Evolutionary conservation across 2,329 filamentous ascomycete species (phyloP), one percentile per base, ranked within the genome.

Genomic region (Seiridium unicorne): DNA sequence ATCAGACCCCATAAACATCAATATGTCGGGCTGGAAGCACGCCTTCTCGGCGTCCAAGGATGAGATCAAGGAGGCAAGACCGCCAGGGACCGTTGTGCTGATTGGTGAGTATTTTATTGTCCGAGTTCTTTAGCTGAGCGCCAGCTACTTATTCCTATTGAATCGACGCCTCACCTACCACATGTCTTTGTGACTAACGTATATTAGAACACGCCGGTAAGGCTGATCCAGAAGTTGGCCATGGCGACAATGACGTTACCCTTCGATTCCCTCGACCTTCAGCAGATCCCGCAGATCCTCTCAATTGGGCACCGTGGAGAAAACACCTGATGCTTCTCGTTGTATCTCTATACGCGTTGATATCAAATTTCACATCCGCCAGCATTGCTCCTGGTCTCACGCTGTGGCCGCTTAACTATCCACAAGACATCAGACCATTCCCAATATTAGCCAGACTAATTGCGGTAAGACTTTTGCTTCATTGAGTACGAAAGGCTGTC

Each of bases 241-340:
- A 32, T 2, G 32, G 31, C n/a, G 2, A 38, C 4, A 6, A 8
- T 38, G 57, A 55, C 69, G 44, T 44, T n/a, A 58, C 44, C 40
- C 58, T 64, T 13, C 61, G 62, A 32, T 65, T 62, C 51, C 70
- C 72, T 1, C 36, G 62, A 7, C 69, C 72, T 0, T 68, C 68
- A 0, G 46, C 66, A 0, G 72, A 76, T 47, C 74, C 75, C 4
- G 66, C 66, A 5, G 75, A 77, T 55, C 75, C 75, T 1, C 63
- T 77, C 11, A 76, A 75, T 59, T 75, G 71, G 64, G 51, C 68
- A 0, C 42, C 51, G 1, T 75, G 73, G 73, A 66, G 70, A 3
- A 77, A 76, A 59, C 13, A 68, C 0, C 60, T 64, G 1, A 65
- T 71, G 1, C 61, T 77, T 10, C 2, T 65, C 5, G 62, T 67